Base-by-base conservation (phyloP, 345 rosid genomes). In the Combretum micranthum region DNA sequence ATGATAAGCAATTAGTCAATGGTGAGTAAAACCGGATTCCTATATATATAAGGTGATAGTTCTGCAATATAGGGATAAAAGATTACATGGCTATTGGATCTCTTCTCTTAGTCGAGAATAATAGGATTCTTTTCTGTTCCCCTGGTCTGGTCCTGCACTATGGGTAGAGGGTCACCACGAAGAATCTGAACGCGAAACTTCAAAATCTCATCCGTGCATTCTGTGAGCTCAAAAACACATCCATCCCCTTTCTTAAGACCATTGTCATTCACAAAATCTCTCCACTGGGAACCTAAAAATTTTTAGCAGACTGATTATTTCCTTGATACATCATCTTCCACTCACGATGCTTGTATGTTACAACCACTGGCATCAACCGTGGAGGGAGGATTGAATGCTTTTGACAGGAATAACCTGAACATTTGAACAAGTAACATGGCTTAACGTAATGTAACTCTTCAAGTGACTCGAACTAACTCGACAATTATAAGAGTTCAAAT, bases 121-220 rank as follows among this genome's bases (percentile, higher is more conserved):
- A 66, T 49, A 56, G 68, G 62, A 17, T 9, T 52, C 46, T 55
- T 60, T 32, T 52, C 42, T 5, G 25, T 63, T 42, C 68, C 62
- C 20, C 37, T 13, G 20, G 20, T 12, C 17, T 14, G 32, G 50
- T 19, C 62, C 45, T 20, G 45, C 18, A 66, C 32, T 23, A 32
- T 51, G 43, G 64, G 56, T 19, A 66, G 70, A 4, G 64, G 19
- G 52, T 64, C 66, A 21, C 64, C 66, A 32, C 72, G 64, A 44
- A 72, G 73, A 52, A 72, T 72, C 56, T 72, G 77, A 20, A 57
- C 77, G 19, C 49, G 59, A 60, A 72, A 72, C 43, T 45, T 64
- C 61, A 72, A 11, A 20, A 42, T 37, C 20, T 50, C 45, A 1
- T 3, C 18, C 20, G 42, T 53, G 55, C 51, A 58, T 44, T 64